Conservation (phyloP, 1,139 yeast genomes). For the Protomyces inundatus region DNA sequence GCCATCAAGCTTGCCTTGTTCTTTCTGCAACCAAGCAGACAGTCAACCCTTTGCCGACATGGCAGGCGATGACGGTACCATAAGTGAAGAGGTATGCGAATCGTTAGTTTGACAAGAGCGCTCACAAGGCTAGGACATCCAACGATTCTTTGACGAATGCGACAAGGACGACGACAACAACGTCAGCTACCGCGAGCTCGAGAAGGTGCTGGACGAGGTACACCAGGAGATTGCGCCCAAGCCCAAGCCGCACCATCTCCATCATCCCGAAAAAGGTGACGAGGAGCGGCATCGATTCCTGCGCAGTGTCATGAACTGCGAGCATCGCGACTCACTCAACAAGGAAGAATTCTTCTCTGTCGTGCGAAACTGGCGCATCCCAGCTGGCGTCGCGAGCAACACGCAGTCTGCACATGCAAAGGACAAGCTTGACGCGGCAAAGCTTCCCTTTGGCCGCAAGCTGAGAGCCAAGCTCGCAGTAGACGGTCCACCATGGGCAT, state of each 20-base stretch:
- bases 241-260: background rate
- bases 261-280: background rate
- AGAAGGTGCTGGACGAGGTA: background rate
- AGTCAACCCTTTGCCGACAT: too few relatives aligned
- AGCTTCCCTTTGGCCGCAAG: background rate
- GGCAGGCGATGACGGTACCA: too few relatives aligned
- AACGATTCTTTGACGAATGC: background rate
- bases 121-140: background rate
- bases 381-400: background rate
- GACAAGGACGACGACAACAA: background rate
- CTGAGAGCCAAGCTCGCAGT: slow-evolving; percentile 6
- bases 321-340: background rate
- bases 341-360: background rate
- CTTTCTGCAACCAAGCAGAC: too few relatives aligned
- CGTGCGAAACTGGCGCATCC: background rate
- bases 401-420: background rate
- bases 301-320: background rate
- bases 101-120: too few relatives aligned
- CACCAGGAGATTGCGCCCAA: background rate
- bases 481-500: slow-evolving; percentile 12
- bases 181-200: background rate
- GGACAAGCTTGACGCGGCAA: background rate
- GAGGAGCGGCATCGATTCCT: background rate
- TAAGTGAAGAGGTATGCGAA: too few relatives aligned
- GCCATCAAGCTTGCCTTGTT: too few relatives aligned